Evolutionary conservation across 2,329 filamentous ascomycete genomes (phyloP), one percentile per base, ranked within the genome.

Genomic region (Xylaria sp.): DNA sequence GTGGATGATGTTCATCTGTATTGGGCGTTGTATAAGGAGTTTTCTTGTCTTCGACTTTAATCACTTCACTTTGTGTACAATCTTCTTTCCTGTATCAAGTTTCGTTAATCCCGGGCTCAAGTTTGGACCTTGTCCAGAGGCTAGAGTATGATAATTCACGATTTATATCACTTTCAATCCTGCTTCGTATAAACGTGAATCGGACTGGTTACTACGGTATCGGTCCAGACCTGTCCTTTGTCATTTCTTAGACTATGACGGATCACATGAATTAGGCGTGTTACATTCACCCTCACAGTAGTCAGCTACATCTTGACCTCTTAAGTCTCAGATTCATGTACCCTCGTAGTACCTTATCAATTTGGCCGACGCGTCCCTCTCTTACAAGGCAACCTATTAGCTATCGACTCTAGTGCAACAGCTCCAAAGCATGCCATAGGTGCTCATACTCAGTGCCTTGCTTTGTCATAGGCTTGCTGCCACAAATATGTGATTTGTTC

Each of bases 81-180:
- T 59, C 34, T 52, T 66, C 30, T 67, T 64, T 34, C 56, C 50
- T 67, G 56, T 63, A 62, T 60, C 43, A 46, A 65, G 50, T 65
- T 65, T 53, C 53, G 39, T 65, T 50, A 56, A 50, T 64, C 41
- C 56, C 56, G 25, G n/a, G 36, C 45, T 48, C 39, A 46, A 56
- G 41, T 63, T 59, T 52, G 56, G 39, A 25, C 32, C 34, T 53
- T 34, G 18, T 56, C 32, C 58, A 56, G 39, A 30, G 23, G 45
- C 5, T 64, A 43, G 34, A 63, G 56, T 66, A 70, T 59, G 66
- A 66, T 70, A 68, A 70, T 64, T 63, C 36, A 70, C 23, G 60
- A 66, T 25, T 52, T 63, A 55, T 60, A 64, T 50, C 2, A 57
- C 41, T 63, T 63, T 28, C 34, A 48, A 41, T 13, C 30, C 30